phyloP scores from a whole-genome alignment of 306 rosid genomes.

The Vigna radiata region DNA sequence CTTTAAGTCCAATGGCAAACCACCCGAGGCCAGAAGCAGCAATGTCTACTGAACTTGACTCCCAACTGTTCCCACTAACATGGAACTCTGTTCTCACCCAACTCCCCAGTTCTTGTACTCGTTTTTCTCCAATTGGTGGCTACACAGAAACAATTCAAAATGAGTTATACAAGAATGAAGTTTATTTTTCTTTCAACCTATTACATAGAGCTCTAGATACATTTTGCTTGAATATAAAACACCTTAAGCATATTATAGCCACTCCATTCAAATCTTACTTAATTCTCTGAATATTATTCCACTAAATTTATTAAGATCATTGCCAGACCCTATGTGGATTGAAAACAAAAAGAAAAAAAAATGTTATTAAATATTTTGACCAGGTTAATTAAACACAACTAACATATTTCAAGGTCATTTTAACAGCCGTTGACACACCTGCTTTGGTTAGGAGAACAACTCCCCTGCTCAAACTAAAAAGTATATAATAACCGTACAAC shows the following conservation, averaged over 20 bases:
- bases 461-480: neutral
- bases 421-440: neutral
- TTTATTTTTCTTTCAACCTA: neutral
- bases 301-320: neutral
- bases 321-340: neutral
- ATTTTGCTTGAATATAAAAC: neutral
- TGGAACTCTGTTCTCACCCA: conserved; percentile 75
- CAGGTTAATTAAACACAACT: neutral
- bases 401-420: conserved; percentile 23
- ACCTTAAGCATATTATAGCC: conserved; percentile 17
- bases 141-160: conserved; percentile 47
- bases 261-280: conserved; percentile 11
- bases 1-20: conserved; percentile 92
- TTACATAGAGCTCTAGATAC: conserved; percentile 23
- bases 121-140: conserved; percentile 84
- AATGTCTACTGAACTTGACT: conserved; percentile 84
- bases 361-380: neutral
- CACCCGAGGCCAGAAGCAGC: conserved; percentile 93
- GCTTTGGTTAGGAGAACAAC: neutral
- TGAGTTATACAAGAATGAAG: conserved; percentile 31
- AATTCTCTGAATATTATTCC: conserved; percentile 10
- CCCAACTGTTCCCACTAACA: conserved; percentile 82
- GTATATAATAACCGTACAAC: neutral
- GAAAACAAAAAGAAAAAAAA: neutral
- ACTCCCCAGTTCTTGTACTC: conserved; percentile 81